These are phyloP conservation scores for Aquilaria malaccensis DNA, from an alignment of 345 rosid genomes.

Conservation along the genomic window DNA sequence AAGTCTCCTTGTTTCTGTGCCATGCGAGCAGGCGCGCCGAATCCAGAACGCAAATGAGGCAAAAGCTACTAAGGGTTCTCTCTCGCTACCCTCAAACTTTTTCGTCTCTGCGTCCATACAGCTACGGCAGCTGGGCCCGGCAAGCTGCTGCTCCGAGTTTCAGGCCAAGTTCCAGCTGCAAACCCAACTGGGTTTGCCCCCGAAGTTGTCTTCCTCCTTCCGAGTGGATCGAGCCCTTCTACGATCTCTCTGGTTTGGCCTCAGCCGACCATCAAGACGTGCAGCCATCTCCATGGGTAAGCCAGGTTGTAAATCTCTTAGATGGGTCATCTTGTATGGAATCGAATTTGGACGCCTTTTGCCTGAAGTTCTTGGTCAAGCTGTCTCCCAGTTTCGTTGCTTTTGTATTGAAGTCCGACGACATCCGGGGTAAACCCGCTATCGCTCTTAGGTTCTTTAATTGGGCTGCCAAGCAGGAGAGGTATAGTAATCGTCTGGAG, in stretches of 20 bases:
- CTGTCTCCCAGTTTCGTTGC: conserved; percentile 66
- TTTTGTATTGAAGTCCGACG: conserved; percentile 41
- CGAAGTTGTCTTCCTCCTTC: conserved; percentile 55
- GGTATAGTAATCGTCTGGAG: conserved; percentile 60
- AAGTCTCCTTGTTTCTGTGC: no score
- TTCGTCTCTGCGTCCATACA: conserved; percentile 9
- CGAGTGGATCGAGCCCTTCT: conserved; percentile 81
- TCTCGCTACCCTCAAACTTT: not conserved
- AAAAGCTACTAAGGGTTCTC: no score
- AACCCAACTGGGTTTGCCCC: conserved; percentile 31
- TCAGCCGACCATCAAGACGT: conserved; percentile 26
- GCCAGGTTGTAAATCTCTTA: conserved; percentile 45
- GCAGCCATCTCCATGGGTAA: conserved; percentile 70
- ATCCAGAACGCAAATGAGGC: no score
- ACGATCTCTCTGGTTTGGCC: conserved; percentile 60
- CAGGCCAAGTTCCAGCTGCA: conserved; percentile 15
- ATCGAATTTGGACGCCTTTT: conserved; percentile 45
- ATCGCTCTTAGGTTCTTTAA: conserved; percentile 53
- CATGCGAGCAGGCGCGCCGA: no score
- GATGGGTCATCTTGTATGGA: conserved; percentile 72
- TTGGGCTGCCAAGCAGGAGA: conserved; percentile 76
- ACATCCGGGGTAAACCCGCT: conserved; percentile 36
- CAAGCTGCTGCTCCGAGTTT: conserved; percentile 14
- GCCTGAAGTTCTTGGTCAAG: conserved; percentile 51
- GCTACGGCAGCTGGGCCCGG: conserved; percentile 20